Conservation (phyloP, 1,139 yeast species). For the Taiozyma sp. region DNA sequence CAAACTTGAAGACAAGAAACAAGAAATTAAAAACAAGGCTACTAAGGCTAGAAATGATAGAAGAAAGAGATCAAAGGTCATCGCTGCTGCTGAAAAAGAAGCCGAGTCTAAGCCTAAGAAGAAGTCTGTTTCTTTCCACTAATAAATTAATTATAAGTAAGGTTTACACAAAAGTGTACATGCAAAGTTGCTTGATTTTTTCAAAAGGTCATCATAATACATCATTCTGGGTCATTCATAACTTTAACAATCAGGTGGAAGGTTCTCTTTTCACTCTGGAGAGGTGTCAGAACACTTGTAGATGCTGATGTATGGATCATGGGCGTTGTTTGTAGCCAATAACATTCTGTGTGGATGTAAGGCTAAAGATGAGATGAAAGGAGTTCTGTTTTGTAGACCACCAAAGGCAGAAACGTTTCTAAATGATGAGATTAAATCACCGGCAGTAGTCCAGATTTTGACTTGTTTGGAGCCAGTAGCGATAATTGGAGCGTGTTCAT, state of each 20-base stretch:
- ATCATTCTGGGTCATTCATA: not conserved
- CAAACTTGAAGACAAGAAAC: conserved; percentile 73
- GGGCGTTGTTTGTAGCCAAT: conserved; percentile 81
- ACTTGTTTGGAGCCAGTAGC: conserved; percentile 81
- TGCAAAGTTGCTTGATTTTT: not conserved
- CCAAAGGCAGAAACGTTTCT: conserved; percentile 44
- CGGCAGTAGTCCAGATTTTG: conserved; percentile 86
- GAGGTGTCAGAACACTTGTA: conserved; percentile 44
- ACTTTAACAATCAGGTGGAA: not conserved
- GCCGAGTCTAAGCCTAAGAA: conserved; percentile 28
- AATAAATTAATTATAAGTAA: not conserved
- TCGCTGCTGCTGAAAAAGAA: conserved; percentile 35
- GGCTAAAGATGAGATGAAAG: conserved; percentile 60
- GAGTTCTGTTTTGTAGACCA: conserved; percentile 34
- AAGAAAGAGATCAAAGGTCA: conserved; percentile 62
- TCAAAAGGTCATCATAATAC: not conserved
- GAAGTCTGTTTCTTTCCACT: conserved; percentile 32
- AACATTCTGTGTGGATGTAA: conserved; percentile 96
- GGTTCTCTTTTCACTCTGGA: not conserved
- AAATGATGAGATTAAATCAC: conserved; percentile 63
- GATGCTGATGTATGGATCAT: conserved; percentile 69
- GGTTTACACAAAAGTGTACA: not conserved
- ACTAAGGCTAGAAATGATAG: conserved; percentile 62
- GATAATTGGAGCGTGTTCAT: conserved; percentile 94
- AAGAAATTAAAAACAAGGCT: conserved; percentile 69